Evolutionary conservation across 2,329 filamentous ascomycete species (phyloP).

Genomic region (Aureobasidium sp.): DNA sequence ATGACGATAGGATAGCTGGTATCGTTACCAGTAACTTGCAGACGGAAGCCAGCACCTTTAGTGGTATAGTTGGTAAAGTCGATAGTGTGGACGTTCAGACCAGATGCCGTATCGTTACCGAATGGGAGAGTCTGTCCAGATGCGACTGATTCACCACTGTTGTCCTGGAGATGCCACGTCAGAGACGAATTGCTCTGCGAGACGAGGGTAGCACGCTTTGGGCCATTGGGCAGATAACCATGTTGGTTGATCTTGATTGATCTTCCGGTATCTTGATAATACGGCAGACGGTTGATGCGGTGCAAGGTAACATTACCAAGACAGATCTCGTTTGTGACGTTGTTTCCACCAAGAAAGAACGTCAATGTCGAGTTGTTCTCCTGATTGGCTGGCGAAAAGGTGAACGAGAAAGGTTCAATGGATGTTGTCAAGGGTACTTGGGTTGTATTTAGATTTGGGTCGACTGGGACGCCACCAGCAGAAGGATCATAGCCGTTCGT

Average conservation of each 20-base stretch:
- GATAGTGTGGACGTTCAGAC: conserved; percentile 11
- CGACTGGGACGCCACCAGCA: conserved; percentile 12
- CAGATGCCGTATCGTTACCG: conserved; percentile 14
- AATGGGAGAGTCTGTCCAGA: background rate
- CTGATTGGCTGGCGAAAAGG: conserved; percentile 16
- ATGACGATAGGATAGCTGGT: conserved; percentile 15
- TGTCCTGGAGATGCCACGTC: conserved; percentile 7
- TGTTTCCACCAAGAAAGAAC: conserved; percentile 12
- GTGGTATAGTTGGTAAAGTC: conserved; percentile 7
- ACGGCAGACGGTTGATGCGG: conserved; percentile 15
- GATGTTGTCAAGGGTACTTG: conserved; percentile 4
- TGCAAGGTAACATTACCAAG: conserved; percentile 10
- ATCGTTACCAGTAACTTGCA: background rate
- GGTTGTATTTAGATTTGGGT: conserved; percentile 16
- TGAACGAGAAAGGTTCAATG: conserved; percentile 1
- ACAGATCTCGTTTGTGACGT: conserved; percentile 6
- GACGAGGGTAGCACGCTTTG: conserved; percentile 14
- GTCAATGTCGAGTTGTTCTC: conserved; percentile 12
- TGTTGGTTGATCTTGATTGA: conserved; percentile 16
- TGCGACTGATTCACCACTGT: background rate
- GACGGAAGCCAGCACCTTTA: background rate
- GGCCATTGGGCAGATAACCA: conserved; percentile 15
- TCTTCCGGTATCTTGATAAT: conserved; percentile 14
- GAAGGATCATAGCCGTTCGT: conserved; percentile 11
- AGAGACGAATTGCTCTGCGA: background rate